Conservation (phyloP, 306 rosid species). For the Malus fusca region DNA sequence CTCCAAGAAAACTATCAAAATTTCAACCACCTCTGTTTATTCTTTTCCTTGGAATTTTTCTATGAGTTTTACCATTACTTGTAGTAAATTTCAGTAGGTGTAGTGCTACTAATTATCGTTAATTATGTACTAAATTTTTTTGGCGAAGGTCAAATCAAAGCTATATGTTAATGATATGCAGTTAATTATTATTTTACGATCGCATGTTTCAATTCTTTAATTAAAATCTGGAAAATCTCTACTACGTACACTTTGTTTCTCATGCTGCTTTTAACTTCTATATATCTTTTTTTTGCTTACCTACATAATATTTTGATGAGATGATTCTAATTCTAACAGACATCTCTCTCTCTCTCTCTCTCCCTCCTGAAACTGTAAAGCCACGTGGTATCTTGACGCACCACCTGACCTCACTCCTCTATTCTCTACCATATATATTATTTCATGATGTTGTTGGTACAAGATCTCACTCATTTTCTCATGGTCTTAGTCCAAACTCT, state of each 20-base stretch:
- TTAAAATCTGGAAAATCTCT: no score
- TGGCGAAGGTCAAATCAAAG: background rate
- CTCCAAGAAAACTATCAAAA: background rate
- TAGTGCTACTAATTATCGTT: background rate
- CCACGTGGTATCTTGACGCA: conserved; percentile 43
- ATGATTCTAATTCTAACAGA: background rate
- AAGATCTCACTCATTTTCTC: background rate
- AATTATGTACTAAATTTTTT: background rate
- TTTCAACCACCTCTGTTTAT: background rate
- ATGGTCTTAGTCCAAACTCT: conserved; percentile 57
- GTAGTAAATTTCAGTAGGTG: background rate
- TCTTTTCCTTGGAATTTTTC: background rate
- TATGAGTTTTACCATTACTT: background rate
- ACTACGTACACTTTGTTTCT: background rate
- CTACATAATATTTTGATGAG: no score
- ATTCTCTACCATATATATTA: conserved; percentile 9
- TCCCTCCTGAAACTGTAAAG: background rate
- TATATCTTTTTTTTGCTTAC: no score
- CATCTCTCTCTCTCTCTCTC: background rate
- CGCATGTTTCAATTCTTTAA: no score
- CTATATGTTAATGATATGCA: no score
- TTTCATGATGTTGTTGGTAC: background rate
- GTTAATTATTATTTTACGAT: no score
- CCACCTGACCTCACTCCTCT: conserved; percentile 38
- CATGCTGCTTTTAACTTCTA: no score